phyloP scores from a whole-genome alignment of 495 filamentous ascomycete genomes.

The Penicillium dipodomyicola region DNA sequence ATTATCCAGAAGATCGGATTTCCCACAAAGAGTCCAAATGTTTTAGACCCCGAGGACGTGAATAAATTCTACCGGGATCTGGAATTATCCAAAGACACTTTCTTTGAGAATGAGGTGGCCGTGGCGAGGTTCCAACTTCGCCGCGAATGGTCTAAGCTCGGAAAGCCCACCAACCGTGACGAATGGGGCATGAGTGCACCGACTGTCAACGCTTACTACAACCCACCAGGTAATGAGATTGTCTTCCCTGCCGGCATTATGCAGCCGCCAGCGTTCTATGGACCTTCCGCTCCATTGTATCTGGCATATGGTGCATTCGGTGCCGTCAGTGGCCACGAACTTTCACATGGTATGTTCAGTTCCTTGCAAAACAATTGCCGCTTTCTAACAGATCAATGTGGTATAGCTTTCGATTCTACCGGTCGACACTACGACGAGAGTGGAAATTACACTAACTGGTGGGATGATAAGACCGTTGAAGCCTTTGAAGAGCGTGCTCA shows the following conservation, averaged over 20 bases:
- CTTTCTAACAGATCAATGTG: slow-evolving; percentile 6
- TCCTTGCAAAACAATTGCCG: neutral
- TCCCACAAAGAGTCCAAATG: slow-evolving; percentile 62
- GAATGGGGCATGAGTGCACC: slow-evolving; percentile 62
- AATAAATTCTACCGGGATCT: slow-evolving; percentile 57
- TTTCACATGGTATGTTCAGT: slow-evolving; percentile 56
- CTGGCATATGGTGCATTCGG: slow-evolving; percentile 70
- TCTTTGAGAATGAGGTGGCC: slow-evolving; percentile 61
- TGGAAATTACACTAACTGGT: slow-evolving; percentile 69
- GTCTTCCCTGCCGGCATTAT: slow-evolving; percentile 73
- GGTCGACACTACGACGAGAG: slow-evolving; percentile 66
- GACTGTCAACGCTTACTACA: slow-evolving; percentile 66
- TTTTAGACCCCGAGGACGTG: slow-evolving; percentile 56
- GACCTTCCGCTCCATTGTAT: slow-evolving; percentile 60
- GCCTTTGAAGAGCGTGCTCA: slow-evolving; percentile 61
- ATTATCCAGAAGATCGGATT: slow-evolving; percentile 75
- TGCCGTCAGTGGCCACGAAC: slow-evolving; percentile 68
- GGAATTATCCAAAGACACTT: slow-evolving; percentile 49
- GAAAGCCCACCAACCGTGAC: slow-evolving; percentile 59
- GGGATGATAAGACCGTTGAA: slow-evolving; percentile 61
- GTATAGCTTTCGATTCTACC: slow-evolving; percentile 62
- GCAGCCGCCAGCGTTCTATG: slow-evolving; percentile 66
- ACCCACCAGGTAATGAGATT: slow-evolving; percentile 62
- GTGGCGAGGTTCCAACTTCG: slow-evolving; percentile 46
- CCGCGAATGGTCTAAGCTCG: slow-evolving; percentile 55